Evolutionary conservation across 169 alveolate genomes (phyloP), one percentile per base, ranked within the genome.

Genomic region (Sarcocystis neurona): DNA sequence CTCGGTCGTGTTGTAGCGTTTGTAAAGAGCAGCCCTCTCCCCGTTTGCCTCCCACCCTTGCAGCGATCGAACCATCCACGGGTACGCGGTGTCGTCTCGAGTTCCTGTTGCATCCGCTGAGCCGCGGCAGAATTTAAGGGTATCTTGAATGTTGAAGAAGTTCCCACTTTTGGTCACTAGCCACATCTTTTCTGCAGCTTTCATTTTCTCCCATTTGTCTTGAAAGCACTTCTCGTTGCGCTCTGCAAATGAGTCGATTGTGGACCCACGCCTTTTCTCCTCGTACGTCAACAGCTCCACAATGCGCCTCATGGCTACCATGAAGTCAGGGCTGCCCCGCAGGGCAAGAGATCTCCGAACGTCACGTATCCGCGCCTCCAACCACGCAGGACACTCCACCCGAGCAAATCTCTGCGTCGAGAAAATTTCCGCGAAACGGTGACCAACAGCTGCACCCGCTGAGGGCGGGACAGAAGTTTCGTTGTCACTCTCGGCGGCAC

Each of bases 271-370:
- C 18, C n/a, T 32, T 18, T 3, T 18, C 32, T 44, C 82, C 43
- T 48, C 15, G 12, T 72, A 48, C 32, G 27, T 39, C 37, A 72
- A 32, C 10, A 37, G 39, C 58, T 72, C 82, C 39, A 72, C 58
- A 23, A 72, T 56, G 0, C 34, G 82, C 37, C 82, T 30, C 10
- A 72, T 8, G 2, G 82, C 82, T 10, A 72, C 82, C 82, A 72
- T 72, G 34, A 72, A 72, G 82, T 72, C 82, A 39, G 82, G 46
- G 3, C 37, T 56, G 82, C 82, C 58, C 27, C 82, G 82, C 37
- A 72, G 82, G 15, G 82, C 60, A 5, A 72, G 32, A 34, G 82
- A 10, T n/a, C 82, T 48, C 34, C 82, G 82, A 27, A 72, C 5
- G 41, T 72, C 82, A 43, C 56, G 82, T n/a, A 56, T 53, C 37